phyloP scores from a whole-genome alignment of 2,329 filamentous ascomycete genomes.

The Chaetomium sp. region DNA sequence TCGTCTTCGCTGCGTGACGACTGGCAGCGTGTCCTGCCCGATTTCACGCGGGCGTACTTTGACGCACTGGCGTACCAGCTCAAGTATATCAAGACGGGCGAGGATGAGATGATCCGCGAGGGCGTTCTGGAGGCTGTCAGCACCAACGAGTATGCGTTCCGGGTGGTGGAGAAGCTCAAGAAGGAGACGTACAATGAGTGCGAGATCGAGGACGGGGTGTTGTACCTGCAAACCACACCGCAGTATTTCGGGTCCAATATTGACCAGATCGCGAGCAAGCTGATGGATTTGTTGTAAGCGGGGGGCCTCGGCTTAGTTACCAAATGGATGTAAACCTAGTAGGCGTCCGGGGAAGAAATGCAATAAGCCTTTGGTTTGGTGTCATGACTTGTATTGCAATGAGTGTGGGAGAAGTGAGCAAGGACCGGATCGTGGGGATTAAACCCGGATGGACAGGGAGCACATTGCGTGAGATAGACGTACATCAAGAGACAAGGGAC shows the following conservation, averaged over 20 bases:
- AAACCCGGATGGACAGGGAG: too few species aligned
- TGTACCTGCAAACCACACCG: conserved; percentile 40
- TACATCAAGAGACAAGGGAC: too few species aligned
- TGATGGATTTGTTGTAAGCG: conserved; percentile 19
- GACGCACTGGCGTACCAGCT: conserved; percentile 37
- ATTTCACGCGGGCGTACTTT: conserved; percentile 37
- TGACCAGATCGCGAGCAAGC: conserved; percentile 16
- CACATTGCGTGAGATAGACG: too few species aligned
- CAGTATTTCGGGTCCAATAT: conserved; percentile 16
- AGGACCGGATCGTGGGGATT: too few species aligned
- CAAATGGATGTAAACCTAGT: not conserved
- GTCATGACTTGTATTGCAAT: too few species aligned
- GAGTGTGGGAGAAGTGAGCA: too few species aligned
- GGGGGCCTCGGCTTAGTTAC: not conserved
- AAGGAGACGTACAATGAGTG: conserved; percentile 39
- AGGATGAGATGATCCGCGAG: conserved; percentile 44
- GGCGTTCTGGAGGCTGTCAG: conserved; percentile 42
- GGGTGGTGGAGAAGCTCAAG: conserved; percentile 41
- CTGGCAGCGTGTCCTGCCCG: conserved; percentile 41
- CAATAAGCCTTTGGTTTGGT: too few species aligned
- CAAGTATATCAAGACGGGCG: conserved; percentile 38
- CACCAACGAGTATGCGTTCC: conserved; percentile 37
- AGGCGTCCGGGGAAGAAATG: too few species aligned
- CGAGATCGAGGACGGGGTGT: conserved; percentile 41
- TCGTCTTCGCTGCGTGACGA: conserved; percentile 24